Base-by-base conservation (phyloP, 257 asterid genomes). In the Eustoma russellianum region DNA sequence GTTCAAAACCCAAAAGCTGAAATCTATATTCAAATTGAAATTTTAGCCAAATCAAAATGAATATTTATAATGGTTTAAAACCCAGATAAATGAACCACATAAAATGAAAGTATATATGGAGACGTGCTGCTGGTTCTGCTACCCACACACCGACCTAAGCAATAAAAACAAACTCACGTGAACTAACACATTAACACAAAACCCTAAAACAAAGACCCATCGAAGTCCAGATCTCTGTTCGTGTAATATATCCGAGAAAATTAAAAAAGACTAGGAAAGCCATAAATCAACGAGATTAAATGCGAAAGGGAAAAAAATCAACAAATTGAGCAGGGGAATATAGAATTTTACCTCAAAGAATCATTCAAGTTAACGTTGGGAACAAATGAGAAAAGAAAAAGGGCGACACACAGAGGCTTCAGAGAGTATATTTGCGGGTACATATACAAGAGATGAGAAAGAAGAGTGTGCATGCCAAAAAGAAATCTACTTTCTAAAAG, bases 381-480 rank as follows among this genome's bases (percentile, higher is more conserved):
- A 7, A 56, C 33, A 56, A 7, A 38, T 4, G 50, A 64, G 69
- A 63, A 17, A 63, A 64, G 69, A 40, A 55, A 63, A 63, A 48
- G 53, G 55, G 62, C 68, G 57, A 64, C 48, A 63, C 17, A 56
- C 18, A 63, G 68, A 41, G 30, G 56, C 47, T 61, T 52, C 58
- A 13, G 59, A 61, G 66, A 64, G 75, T 14, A 63, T 72, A 61
- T 62, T 64, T 38, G 62, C 57, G 62, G 64, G 75, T 34, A 53
- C 47, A 55, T 11, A 55, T 55, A 40, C 59, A 72, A 71, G 74
- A 72, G 60, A 72, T 50, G 75, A 70, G 83, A 15, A 50, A 50
- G n/a, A n/a, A 76, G 79, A n/a, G n/a, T n/a, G n/a, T n/a, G n/a
- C n/a, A 74, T 70, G 67, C 79, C 75, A 62, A 48, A 38, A 64